Evolutionary conservation across 176 grass and related monocot genomes (phyloP).

Genomic region (Olyra latifolia): DNA sequence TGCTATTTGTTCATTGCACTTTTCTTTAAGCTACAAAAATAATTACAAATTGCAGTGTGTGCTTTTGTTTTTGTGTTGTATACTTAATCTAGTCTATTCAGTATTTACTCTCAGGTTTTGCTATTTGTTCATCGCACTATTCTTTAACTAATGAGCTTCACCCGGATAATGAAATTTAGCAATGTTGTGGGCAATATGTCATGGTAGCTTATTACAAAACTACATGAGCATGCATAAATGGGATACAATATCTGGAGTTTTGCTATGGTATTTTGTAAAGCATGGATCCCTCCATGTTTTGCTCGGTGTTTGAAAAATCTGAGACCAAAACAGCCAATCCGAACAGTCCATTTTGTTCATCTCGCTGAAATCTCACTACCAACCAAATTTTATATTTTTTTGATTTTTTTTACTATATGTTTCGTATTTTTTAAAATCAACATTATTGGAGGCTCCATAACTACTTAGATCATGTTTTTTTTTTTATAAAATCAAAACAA

Average conservation of each 20-base stretch:
- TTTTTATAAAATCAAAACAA: no score
- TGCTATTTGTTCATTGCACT: conserved; percentile 5
- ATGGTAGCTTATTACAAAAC: background rate
- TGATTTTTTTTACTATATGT: no score
- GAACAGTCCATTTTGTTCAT: no score
- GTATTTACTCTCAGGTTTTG: conserved; percentile 1
- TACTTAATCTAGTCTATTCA: background rate
- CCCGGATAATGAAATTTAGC: background rate
- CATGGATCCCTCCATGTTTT: no score
- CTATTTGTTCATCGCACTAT: conserved; percentile 5
- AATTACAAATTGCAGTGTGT: background rate
- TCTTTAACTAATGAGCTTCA: conserved; percentile 1
- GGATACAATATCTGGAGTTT: background rate
- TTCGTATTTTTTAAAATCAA: no score
- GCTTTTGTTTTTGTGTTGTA: background rate
- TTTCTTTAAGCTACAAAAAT: background rate
- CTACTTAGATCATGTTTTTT: no score
- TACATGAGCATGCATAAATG: background rate
- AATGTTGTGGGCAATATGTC: background rate
- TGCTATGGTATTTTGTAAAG: no score
- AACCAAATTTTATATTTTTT: no score
- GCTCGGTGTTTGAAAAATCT: no score
- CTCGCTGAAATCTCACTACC: no score
- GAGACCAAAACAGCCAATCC: no score
- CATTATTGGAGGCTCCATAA: no score